Evolutionary conservation across 495 filamentous ascomycete species (phyloP).

Genomic region (Aspergillus taichungensis): DNA sequence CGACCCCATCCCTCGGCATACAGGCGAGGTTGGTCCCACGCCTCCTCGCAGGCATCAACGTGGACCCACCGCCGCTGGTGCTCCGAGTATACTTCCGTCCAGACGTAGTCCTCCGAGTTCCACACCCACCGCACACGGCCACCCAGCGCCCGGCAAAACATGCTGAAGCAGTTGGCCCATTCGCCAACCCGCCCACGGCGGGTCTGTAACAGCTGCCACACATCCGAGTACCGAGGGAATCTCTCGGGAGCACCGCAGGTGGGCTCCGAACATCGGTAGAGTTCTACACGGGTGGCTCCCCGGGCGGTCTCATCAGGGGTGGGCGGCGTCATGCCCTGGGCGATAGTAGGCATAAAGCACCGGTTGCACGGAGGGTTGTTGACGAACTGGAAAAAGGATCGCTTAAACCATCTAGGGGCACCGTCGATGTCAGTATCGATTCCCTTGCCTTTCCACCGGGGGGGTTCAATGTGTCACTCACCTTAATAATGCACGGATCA

Average conservation of each 20-base stretch:
- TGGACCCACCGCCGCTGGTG: conserved; percentile 94
- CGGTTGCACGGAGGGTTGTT: conserved; percentile 82
- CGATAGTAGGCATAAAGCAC: conserved; percentile 76
- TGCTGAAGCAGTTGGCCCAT: conserved; percentile 98
- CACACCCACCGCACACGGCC: conserved; percentile 94
- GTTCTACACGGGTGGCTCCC: conserved; percentile 77
- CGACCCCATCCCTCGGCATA: conserved; percentile 95
- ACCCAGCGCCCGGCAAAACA: conserved; percentile 91
- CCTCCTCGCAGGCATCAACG: conserved; percentile 88
- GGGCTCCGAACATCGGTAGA: conserved; percentile 71
- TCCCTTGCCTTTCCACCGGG: not conserved
- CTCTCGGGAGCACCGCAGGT: conserved; percentile 71
- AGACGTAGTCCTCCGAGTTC: conserved; percentile 95
- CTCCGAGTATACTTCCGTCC: conserved; percentile 96
- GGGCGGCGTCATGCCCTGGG: conserved; percentile 71
- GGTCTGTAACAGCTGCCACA: conserved; percentile 85
- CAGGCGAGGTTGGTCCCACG: conserved; percentile 88
- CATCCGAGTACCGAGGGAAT: conserved; percentile 92
- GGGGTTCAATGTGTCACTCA: conserved; percentile 13
- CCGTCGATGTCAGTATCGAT: conserved; percentile 13
- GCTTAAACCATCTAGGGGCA: conserved; percentile 78
- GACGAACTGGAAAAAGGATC: conserved; percentile 90
- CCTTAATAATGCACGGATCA: conserved; percentile 82
- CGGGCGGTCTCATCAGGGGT: conserved; percentile 81
- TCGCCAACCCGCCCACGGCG: conserved; percentile 80